Evolutionary conservation across 1,284 basidiomycete species (phyloP).

Genomic region (Sanghuangporus sanghuang): DNA sequence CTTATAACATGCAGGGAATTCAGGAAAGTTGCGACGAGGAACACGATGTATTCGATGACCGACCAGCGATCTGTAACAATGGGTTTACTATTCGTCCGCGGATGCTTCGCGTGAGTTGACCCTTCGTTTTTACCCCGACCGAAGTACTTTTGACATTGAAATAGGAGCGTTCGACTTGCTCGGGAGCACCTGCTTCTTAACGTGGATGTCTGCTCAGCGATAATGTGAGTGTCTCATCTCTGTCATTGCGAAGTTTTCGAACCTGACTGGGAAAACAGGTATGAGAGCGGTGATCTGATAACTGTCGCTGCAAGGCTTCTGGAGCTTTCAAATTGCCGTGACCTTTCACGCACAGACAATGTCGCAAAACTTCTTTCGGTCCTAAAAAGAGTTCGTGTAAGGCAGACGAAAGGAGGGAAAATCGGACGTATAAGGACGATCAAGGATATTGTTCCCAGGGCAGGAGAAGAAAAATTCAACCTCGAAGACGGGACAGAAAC

Average conservation of each 20-base stretch:
- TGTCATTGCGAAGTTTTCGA: not conserved
- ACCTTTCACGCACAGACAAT: not conserved
- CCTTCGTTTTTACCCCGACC: not conserved
- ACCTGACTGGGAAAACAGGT: not conserved
- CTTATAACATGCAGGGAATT: not conserved
- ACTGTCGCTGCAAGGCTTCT: not conserved
- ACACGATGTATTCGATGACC: not conserved
- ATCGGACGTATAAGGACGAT: slow-evolving; percentile 19
- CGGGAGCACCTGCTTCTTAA: slow-evolving; percentile 12
- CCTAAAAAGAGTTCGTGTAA: slow-evolving; percentile 11
- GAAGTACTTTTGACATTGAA: not conserved
- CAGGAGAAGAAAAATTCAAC: slow-evolving; percentile 30
- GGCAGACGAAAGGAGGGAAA: slow-evolving; percentile 4
- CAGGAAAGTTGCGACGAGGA: not conserved
- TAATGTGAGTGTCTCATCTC: slow-evolving; percentile 2
- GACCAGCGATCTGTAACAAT: not conserved
- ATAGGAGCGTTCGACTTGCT: slow-evolving; percentile 9
- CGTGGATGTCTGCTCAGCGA: slow-evolving; percentile 8
- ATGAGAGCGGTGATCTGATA: slow-evolving; percentile 1
- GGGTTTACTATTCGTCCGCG: slow-evolving; percentile 8
- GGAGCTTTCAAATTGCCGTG: not conserved
- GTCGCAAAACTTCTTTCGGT: not conserved
- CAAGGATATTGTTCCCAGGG: slow-evolving; percentile 29
- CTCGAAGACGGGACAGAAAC: slow-evolving; percentile 26
- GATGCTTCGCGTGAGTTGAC: slow-evolving; percentile 10